Conservation (phyloP, 345 rosid genomes). For the Moricandia arvensis region DNA sequence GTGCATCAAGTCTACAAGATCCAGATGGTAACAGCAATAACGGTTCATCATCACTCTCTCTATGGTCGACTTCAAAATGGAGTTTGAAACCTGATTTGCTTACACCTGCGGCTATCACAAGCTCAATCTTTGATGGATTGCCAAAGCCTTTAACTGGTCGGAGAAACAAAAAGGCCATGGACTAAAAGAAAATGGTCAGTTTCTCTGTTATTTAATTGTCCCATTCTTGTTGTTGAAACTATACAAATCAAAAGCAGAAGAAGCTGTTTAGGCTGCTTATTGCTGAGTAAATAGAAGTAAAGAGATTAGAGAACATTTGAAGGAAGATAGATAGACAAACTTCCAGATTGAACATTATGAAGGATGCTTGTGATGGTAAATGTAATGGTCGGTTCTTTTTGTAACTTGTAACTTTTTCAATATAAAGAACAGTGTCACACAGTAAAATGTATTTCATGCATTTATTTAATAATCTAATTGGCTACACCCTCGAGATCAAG, state of each 20-base stretch:
- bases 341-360: neutral
- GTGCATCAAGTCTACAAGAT: constrained; percentile 76
- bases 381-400: constrained; percentile 19
- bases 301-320: constrained; percentile 20
- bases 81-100: constrained; percentile 64
- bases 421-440: constrained; percentile 19
- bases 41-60: constrained; percentile 40
- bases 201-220: constrained; percentile 21
- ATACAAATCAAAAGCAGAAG: constrained; percentile 35
- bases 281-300: constrained; percentile 37
- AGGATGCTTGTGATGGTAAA: constrained; percentile 15
- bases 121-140: constrained; percentile 79
- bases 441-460: constrained; percentile 13
- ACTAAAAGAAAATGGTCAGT: constrained; percentile 43
- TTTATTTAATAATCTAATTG: constrained; percentile 1
- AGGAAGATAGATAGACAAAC: neutral
- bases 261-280: constrained; percentile 20
- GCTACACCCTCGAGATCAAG: too few species aligned
- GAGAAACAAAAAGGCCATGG: constrained; percentile 77
- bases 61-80: constrained; percentile 66
- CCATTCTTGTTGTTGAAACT: constrained; percentile 20
- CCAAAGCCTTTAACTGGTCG: constrained; percentile 53
- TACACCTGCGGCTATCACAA: constrained; percentile 51
- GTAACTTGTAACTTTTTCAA: constrained; percentile 1
- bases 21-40: constrained; percentile 41